Evolutionary conservation across 2,329 filamentous ascomycete species (phyloP), one percentile per base, ranked within the genome.

Genomic region (Phyllosticta citribraziliensis): DNA sequence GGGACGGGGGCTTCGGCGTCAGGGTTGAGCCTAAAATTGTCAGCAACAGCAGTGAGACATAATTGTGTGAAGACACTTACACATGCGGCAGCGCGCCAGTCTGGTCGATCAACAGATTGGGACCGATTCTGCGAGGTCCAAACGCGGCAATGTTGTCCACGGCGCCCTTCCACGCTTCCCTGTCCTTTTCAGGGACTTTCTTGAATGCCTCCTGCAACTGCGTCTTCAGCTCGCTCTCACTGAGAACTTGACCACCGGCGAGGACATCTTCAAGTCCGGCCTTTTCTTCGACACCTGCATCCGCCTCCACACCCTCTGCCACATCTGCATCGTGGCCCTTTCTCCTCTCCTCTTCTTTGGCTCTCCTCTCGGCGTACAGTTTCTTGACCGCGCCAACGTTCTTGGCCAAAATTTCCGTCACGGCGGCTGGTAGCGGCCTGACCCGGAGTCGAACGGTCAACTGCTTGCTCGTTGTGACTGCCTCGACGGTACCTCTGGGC

Each of bases 61-160:
- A 40, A 47, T 11, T 35, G 22, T 12, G 20, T 19, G 22, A 0
- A 14, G 14, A 33, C 5, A 77, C 79, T 74, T 85, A 92, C 76
- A 60, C 12, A 19, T 56, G 58, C 19, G 58, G 53, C 53, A 60
- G 51, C 20, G 56, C 60, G 19, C 60, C 79, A 0, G 93, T 97
- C 3, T 84, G 81, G 72, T 99, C 94, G 62, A 99, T 84, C 6
- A 99, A 80, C 4, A 99, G 75, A 71, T 99, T 99, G 1, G 93
- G 91, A 0, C 94, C 94, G 12, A 86, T 86, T 66, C 93, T 80
- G 61, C 88, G 82, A 1, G 94, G 93, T 0, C 93, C 94, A 72
- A 99, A 99, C 0, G 90, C 88, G n/a, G 86, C 84, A 67, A 99
- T 93, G 68, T 86, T 86, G 63, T 95, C 86, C 27, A 94, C 83